Evolutionary conservation across 2,329 filamentous ascomycete species (phyloP).

Genomic region (Calonectria fujianensis): DNA sequence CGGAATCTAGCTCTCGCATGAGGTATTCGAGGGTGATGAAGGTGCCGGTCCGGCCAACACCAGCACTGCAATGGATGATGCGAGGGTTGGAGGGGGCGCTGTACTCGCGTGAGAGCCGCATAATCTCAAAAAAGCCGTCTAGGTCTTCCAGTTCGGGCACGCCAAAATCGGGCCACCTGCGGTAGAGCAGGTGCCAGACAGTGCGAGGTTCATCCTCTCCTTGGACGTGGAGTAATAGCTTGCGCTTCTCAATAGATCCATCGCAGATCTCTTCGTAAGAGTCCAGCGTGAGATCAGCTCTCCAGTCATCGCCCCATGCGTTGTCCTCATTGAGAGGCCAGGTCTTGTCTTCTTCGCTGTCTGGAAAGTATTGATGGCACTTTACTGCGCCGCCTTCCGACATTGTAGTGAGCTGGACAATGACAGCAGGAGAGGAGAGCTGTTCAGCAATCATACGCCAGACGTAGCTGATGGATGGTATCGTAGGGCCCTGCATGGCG

Average conservation of each 20-base stretch:
- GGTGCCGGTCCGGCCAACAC: slow-evolving; percentile 94
- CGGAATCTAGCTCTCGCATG: slow-evolving; percentile 85
- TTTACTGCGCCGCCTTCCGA: slow-evolving; percentile 86
- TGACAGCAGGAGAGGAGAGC: slow-evolving; percentile 81
- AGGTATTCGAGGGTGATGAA: slow-evolving; percentile 98
- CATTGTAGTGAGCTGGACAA: slow-evolving; percentile 96
- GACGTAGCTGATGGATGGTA: slow-evolving; percentile 84
- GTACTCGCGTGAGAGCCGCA: slow-evolving; percentile 77
- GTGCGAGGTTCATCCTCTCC: slow-evolving; percentile 70
- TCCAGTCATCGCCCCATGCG: slow-evolving; percentile 80
- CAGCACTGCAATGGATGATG: slow-evolving; percentile 91
- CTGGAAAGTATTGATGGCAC: slow-evolving; percentile 92
- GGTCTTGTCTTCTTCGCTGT: slow-evolving; percentile 70
- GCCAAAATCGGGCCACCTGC: slow-evolving; percentile 92
- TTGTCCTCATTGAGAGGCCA: slow-evolving; percentile 77
- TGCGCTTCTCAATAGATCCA: slow-evolving; percentile 83
- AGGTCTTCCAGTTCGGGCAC: slow-evolving; percentile 83
- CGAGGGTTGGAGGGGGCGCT: slow-evolving; percentile 78
- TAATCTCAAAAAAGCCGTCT: slow-evolving; percentile 80
- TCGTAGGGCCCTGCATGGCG: slow-evolving; percentile 93
- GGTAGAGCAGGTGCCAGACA: slow-evolving; percentile 91
- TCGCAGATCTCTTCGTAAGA: slow-evolving; percentile 72
- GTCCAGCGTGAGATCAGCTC: slow-evolving; percentile 81
- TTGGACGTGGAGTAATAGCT: slow-evolving; percentile 76
- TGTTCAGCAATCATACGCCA: slow-evolving; percentile 98